Evolutionary conservation across 352 stramenopile species (phyloP), one percentile per base, ranked within the genome.

Genomic region (Globisporangium alternatum): DNA sequence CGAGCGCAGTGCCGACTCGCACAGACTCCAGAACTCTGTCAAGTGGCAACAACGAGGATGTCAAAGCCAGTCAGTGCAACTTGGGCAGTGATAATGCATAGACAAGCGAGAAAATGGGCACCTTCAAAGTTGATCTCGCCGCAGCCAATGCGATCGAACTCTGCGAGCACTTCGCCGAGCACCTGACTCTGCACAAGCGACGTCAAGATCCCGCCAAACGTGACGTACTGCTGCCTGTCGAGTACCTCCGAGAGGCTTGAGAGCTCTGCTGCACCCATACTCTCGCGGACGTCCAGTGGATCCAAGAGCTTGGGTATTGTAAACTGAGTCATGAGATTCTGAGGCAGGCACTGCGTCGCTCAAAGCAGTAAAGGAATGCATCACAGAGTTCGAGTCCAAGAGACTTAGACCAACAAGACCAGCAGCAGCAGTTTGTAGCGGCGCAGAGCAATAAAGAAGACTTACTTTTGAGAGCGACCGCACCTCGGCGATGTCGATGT

Each of bases 401-500:
- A 37, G n/a, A 19, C 0, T 45, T 35, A 5, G 12, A 12, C 25
- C 2, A 54, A 13, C 25, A 54, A 3, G 35, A 10, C 9, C 22
- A 31, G 3, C 19, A 12, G 12, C 22, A n/a, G 22, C 22, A 53
- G 15, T 41, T 41, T 30, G 52, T 28, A 63, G 12, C 22, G 48
- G 43, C 1, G 6, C 5, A 30, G 13, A 31, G 19, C 35, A 15
- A 4, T 4, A 12, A 9, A 37, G 35, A 21, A 48, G 6, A 2
- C 9, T 56, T 60, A 80, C 70, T 59, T 89, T 90, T 10, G 71
- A 61, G 5, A 91, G 66, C 12, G 81, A 92, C 0, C 83, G 78
- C 12, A 92, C 47, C 47, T 92, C 83, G 28, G 83, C 81, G 7
- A 92, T 86, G 4, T 90, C 83, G 17, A 90, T 76, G 60, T 86